Conservation (phyloP, 371 early-diverging fungal genomes). For the Mortierella sp. region DNA sequence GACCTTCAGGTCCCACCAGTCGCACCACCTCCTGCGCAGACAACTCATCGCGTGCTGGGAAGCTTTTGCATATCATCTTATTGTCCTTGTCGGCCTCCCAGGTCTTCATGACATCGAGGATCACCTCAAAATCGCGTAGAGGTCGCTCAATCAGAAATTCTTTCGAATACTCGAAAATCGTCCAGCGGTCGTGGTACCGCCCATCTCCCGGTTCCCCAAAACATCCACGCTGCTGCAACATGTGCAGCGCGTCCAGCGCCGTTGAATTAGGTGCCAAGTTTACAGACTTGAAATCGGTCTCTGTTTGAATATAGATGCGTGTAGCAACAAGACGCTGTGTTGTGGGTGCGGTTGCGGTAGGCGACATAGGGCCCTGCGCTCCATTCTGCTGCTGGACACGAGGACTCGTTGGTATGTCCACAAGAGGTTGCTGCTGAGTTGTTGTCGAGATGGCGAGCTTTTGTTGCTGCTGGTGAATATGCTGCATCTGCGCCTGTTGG, state of each 20-base stretch:
- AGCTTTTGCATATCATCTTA: conserved; percentile 53
- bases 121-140: conserved; percentile 89
- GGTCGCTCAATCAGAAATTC: conserved; percentile 86
- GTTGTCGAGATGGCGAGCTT: conserved; percentile 12
- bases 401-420: conserved; percentile 25
- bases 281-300: conserved; percentile 76
- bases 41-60: conserved; percentile 40
- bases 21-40: conserved; percentile 43
- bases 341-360: conserved; percentile 11
- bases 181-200: conserved; percentile 75
- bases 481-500: conserved; percentile 44
- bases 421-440: conserved; percentile 6
- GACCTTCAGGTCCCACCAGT: conserved; percentile 46
- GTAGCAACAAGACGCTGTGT: conserved; percentile 71
- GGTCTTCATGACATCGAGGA: conserved; percentile 78
- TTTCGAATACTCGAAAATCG: conserved; percentile 89
- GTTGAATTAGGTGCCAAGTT: conserved; percentile 80
- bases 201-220: conserved; percentile 59
- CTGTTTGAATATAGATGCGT: conserved; percentile 88
- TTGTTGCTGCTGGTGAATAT: conserved; percentile 36
- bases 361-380: conserved; percentile 17
- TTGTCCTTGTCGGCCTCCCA: conserved; percentile 77
- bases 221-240: conserved; percentile 69
- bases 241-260: conserved; percentile 76
- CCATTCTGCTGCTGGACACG: conserved; percentile 11